Percentiles rank a stretch among this genome's conserved stretches.
phyloP scores from a whole-genome alignment of 306 rosid species.

The Sechiopsis laciniata region DNA sequence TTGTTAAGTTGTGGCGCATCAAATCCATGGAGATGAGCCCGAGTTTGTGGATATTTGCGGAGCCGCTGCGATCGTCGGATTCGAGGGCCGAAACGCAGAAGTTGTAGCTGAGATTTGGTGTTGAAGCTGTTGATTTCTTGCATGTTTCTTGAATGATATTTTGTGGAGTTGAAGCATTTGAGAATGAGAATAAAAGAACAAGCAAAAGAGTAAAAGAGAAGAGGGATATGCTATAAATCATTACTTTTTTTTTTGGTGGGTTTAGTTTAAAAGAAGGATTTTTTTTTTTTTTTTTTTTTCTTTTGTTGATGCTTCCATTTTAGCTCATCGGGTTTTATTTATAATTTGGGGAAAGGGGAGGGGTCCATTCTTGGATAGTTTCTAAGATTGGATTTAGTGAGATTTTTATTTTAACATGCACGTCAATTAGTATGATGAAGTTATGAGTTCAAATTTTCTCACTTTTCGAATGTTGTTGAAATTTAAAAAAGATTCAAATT shows the following conservation, averaged over 20 bases:
- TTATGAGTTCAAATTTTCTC: no score
- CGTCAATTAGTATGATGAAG: no score
- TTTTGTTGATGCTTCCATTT: neutral
- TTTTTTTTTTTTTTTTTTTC: neutral
- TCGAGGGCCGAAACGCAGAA: slow-evolving; percentile 53
- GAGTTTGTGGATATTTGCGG: slow-evolving; percentile 35
- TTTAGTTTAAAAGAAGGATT: neutral
- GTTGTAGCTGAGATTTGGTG: slow-evolving; percentile 54
- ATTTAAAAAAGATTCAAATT: no score
- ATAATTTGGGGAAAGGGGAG: neutral
- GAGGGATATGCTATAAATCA: slow-evolving; percentile 19
- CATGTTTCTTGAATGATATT: slow-evolving; percentile 54
- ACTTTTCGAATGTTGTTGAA: no score
- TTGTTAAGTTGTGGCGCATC: slow-evolving; percentile 39
- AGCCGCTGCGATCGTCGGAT: slow-evolving; percentile 28
- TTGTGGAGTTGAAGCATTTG: neutral
- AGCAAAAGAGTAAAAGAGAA: slow-evolving; percentile 22
- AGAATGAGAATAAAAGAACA: slow-evolving; percentile 20
- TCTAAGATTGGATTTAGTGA: slow-evolving; percentile 7
- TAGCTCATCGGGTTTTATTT: neutral
- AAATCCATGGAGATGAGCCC: slow-evolving; percentile 51
- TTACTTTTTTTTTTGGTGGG: neutral
- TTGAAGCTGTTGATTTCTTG: slow-evolving; percentile 38
- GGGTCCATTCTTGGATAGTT: slow-evolving; percentile 16
- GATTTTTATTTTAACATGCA: neutral